Evolutionary conservation across 1,284 basidiomycete species (phyloP).

Genomic region (Microbotryum silenes-acaulis): DNA sequence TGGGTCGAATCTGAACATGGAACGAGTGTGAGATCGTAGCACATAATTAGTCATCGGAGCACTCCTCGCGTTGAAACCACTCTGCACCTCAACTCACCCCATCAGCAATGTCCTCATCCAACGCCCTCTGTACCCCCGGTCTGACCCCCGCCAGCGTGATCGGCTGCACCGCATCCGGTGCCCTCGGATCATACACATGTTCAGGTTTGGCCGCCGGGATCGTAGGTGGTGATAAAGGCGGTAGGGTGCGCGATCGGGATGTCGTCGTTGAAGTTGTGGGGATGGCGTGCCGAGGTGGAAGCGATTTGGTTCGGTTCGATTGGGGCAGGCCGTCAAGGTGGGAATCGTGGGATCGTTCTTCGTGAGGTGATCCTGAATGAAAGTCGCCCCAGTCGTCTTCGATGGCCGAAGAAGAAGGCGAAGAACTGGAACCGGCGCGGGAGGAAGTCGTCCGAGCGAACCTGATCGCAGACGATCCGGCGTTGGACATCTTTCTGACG

Average conservation of each 20-base stretch:
- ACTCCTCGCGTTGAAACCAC: too few relatives aligned
- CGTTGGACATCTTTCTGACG: too few relatives aligned
- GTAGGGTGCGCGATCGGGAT: background rate
- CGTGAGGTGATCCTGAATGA: conserved; percentile 3
- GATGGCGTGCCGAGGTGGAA: background rate
- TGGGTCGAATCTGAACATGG: conserved; percentile 39
- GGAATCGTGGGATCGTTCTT: background rate
- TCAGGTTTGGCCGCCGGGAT: background rate
- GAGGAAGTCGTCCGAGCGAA: background rate
- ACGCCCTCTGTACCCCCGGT: conserved; percentile 10
- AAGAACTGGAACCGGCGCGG: background rate
- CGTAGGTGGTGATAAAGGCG: background rate
- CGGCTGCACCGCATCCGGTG: conserved; percentile 15
- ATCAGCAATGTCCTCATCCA: conserved; percentile 28
- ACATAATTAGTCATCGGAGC: too few relatives aligned
- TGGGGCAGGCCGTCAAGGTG: background rate
- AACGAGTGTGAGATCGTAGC: background rate
- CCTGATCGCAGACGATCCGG: background rate
- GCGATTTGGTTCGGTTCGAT: background rate
- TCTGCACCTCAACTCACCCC: conserved; percentile 6
- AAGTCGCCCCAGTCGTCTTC: conserved; percentile 12
- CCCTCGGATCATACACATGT: background rate
- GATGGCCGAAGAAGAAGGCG: too few relatives aligned
- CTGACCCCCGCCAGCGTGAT: conserved; percentile 15
- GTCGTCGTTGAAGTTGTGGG: background rate